Percentiles rank a stretch among this genome's conserved stretches.
phyloP scores from a whole-genome alignment of 208 protist species.

The Leishmania braziliensis region DNA sequence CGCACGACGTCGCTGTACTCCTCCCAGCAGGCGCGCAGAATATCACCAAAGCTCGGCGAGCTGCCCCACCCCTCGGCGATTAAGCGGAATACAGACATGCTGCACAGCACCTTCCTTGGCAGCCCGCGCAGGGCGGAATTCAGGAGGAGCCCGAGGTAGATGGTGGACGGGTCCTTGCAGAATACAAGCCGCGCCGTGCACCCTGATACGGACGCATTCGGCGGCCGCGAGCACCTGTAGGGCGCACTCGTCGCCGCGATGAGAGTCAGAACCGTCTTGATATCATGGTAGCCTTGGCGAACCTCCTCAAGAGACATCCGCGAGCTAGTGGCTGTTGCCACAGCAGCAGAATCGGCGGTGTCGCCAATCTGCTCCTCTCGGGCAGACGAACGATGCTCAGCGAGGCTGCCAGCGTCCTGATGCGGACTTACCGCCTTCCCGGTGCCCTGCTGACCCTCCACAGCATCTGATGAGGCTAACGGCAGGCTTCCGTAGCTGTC shows the following conservation, averaged over 20 bases:
- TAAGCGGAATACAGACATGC: slow-evolving; percentile 54
- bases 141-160: slow-evolving; percentile 77
- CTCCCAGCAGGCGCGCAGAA: slow-evolving; percentile 52
- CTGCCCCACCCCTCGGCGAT: slow-evolving; percentile 77
- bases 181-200: slow-evolving; percentile 70
- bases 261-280: slow-evolving; percentile 61
- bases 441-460: not conserved
- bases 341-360: not conserved
- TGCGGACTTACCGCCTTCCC: not conserved
- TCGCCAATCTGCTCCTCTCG: not conserved
- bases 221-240: slow-evolving; percentile 61
- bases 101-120: slow-evolving; percentile 45
- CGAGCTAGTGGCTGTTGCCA: not conserved
- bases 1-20: slow-evolving; percentile 40
- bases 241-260: slow-evolving; percentile 54
- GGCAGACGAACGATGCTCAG: not conserved
- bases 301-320: slow-evolving; percentile 23
- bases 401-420: not conserved
- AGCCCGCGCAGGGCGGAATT: slow-evolving; percentile 50
- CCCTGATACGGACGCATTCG: slow-evolving; percentile 40
- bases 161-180: slow-evolving; percentile 68
- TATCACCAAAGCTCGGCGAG: slow-evolving; percentile 45
- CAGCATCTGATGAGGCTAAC: not conserved
- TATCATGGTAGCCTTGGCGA: slow-evolving; percentile 35
- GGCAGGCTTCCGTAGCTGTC: slow-evolving; percentile 5